Evolutionary conservation across 169 alveolate genomes (phyloP).

Genomic region (Eimeria necatrix): DNA sequence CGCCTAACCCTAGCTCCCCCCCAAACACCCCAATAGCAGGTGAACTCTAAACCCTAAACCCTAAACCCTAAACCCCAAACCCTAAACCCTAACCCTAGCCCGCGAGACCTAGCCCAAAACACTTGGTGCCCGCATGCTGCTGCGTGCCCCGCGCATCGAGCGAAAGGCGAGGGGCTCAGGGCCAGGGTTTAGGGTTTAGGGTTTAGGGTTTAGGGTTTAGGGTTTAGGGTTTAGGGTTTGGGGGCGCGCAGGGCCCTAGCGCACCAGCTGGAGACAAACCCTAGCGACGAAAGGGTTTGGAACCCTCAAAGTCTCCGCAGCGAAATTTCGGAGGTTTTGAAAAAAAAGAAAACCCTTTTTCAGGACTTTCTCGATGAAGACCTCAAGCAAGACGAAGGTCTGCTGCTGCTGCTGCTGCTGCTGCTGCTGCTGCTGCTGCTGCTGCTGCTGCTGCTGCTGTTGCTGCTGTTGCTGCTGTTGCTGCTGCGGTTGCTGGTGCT

Average conservation of each 20-base stretch:
- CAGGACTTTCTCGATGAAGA: neutral
- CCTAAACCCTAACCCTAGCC: too few relatives aligned
- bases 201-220: conserved; percentile 9
- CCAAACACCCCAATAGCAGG: too few relatives aligned
- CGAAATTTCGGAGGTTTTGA: neutral
- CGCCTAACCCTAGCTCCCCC: too few relatives aligned
- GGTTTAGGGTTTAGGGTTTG: conserved; percentile 35
- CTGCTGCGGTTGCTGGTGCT: neutral
- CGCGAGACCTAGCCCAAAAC: too few relatives aligned
- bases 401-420: neutral
- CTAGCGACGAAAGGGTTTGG: neutral
- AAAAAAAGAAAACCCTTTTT: neutral
- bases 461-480: neutral
- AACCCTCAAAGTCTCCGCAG: neutral
- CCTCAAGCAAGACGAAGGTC: neutral
- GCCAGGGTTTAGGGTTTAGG: conserved; percentile 20
- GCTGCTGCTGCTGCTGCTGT: neutral
- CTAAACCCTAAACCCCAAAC: too few relatives aligned
- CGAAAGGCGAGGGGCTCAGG: neutral
- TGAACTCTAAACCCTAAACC: too few relatives aligned
- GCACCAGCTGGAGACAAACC: neutral
- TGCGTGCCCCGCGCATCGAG: too few relatives aligned
- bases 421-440: conserved; percentile 40
- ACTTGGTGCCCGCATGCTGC: too few relatives aligned
- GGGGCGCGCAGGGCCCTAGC: neutral